Conservation (phyloP, 805 yeast species). For the Kurtzmaniella fragi region DNA sequence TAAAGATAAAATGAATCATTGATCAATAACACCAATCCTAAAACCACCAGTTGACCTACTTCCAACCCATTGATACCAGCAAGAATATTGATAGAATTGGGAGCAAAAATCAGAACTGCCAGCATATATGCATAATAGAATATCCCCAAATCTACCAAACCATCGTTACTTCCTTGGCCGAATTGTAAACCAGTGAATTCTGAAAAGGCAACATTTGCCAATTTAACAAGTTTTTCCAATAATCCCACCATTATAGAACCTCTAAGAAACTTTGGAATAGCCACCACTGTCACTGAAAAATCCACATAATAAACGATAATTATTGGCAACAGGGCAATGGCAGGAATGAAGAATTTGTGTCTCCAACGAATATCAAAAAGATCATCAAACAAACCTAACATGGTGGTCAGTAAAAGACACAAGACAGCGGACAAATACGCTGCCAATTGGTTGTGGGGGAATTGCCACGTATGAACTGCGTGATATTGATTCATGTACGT, state of each 20-base stretch:
- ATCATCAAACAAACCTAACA: constrained; percentile 90
- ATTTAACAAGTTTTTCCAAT: constrained; percentile 16
- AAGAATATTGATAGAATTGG: constrained; percentile 89
- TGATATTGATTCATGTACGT: constrained; percentile 32
- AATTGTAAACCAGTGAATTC: too few species aligned
- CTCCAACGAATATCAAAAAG: constrained; percentile 96
- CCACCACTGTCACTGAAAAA: constrained; percentile 84
- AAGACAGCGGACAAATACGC: constrained; percentile 82
- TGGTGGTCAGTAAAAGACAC: constrained; percentile 75
- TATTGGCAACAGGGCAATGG: constrained; percentile 88
- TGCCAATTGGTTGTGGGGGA: constrained; percentile 79
- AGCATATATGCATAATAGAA: constrained; percentile 89
- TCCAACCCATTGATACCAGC: constrained; percentile 98
- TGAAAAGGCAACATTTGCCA: constrained; percentile 22
- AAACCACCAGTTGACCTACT: constrained; percentile 87
- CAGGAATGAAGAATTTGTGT: constrained; percentile 93
- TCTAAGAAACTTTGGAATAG: constrained; percentile 53
- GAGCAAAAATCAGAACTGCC: constrained; percentile 86
- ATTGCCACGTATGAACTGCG: constrained; percentile 32
- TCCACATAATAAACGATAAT: constrained; percentile 89
- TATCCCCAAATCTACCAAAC: constrained; percentile 66
- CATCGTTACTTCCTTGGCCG: not conserved
- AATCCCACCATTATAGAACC: constrained; percentile 15
- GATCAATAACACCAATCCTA: constrained; percentile 62
- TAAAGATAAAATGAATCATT: constrained; percentile 74